phyloP scores from a whole-genome alignment of 179 eudicot species.

The Heliamphora pulchella region DNA sequence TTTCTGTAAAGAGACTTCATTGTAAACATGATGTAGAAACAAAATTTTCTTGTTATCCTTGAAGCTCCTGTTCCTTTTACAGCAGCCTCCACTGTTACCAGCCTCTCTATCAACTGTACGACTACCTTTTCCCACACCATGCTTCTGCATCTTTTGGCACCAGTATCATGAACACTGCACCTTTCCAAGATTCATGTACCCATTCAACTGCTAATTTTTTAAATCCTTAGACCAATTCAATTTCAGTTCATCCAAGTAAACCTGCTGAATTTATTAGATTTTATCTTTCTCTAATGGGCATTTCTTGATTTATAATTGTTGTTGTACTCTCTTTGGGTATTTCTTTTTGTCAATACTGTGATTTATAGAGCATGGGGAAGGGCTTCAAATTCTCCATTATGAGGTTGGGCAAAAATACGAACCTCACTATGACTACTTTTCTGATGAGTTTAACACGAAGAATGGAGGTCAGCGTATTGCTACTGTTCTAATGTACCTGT shows the following conservation, averaged over 20 bases:
- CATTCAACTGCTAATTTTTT: background rate
- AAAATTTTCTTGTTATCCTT: background rate
- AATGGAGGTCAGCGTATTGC: constrained; percentile 96
- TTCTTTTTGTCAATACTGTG: constrained; percentile 1
- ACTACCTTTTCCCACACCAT: background rate
- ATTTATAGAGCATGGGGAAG: constrained; percentile 83
- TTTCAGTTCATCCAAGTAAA: background rate
- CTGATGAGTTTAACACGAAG: constrained; percentile 63
- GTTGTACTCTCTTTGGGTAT: background rate
- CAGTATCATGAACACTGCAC: background rate
- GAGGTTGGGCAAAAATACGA: constrained; percentile 89
- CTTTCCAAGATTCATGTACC: background rate
- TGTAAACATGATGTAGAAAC: background rate
- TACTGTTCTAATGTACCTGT: constrained; percentile 95
- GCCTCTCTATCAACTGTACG: background rate
- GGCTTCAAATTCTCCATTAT: constrained; percentile 90
- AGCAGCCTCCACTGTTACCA: background rate
- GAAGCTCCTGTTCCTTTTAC: background rate
- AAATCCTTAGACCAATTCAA: background rate
- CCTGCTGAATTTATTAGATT: background rate
- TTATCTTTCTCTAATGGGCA: background rate
- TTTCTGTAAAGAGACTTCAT: background rate
- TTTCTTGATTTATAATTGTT: background rate
- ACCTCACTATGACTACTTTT: constrained; percentile 86
- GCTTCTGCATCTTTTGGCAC: background rate